Base-by-base conservation (phyloP, 192 early-diverging fungal genomes). In the Obelidium mucronatum region DNA sequence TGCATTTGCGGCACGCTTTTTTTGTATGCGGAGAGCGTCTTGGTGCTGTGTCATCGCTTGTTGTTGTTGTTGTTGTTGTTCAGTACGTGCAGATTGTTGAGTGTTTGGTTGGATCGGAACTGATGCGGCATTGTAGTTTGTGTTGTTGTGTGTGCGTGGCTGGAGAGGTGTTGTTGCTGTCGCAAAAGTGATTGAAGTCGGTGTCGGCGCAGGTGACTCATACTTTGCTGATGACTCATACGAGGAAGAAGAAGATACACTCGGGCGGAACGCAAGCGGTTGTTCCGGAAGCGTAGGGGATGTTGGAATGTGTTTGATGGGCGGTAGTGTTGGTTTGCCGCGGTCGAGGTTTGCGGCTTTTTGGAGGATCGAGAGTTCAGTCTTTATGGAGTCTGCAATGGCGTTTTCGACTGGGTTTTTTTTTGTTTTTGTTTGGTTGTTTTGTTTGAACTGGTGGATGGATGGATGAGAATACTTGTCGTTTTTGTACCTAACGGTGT, bases 241-340 rank as follows among this genome's bases (percentile, higher is more conserved):
- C 48, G 48, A 51, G 8, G 48, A 51, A 8, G 48, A 51, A 51
- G 48, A 51, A 22, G 48, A 51, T 8, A 22, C 8, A 8, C 48
- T 22, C 22, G 48, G 8, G 22, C 22, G 48, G 22, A 51, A 13
- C 48, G 22, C 48, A 22, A 51, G 48, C 11, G 55, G 55, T 24
- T 24, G 55, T 58, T 58, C 62, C 11, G 62, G 36, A 31, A 40
- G 4, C 62, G 62, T 40, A 13, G 62, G 26, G 26, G 40, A 13
- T 8, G 67, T 17, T 26, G 40, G 42, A 5, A 51, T 4, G 40
- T 64, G 73, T 64, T 74, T 74, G 3, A 74, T 74, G 58, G 73
- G 73, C 61, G 73, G 73, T 19, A 74, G 61, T 3, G 33, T 74
- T n/a, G 73, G 73, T 52, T 51, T 62, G 11, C 60, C 35, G 26